These are phyloP conservation scores for Litsea cubeba DNA, from an alignment of 164 flowering plant species.

Conservation along the genomic window DNA sequence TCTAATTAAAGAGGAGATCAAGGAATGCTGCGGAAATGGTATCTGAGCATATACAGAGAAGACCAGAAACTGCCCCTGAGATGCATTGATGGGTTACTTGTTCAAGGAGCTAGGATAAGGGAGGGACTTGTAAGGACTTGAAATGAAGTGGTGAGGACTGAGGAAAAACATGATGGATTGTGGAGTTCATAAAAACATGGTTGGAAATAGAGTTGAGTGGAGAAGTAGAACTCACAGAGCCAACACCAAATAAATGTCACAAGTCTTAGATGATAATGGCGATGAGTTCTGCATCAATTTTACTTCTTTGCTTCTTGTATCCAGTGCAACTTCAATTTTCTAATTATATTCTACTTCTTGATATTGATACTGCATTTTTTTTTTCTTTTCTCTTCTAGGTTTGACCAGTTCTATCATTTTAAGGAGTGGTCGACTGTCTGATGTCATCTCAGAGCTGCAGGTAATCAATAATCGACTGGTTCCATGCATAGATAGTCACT, in stretches of 20 bases:
- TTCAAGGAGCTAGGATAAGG: neutral
- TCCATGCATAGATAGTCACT: neutral
- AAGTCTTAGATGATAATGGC: neutral
- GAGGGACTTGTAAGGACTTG: neutral
- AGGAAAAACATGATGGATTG: too few species aligned
- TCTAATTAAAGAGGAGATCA: too few species aligned
- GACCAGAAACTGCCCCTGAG: too few species aligned
- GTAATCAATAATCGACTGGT: conserved; percentile 8
- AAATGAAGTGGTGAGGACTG: too few species aligned
- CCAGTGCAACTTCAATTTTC: neutral
- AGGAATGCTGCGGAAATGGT: too few species aligned
- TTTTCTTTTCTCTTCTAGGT: conserved; percentile 26
- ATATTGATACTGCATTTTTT: neutral
- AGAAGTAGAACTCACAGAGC: neutral
- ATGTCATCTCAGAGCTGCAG: conserved; percentile 48
- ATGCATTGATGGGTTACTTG: too few species aligned
- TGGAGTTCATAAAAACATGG: too few species aligned
- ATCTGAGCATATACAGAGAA: too few species aligned
- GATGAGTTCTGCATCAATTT: neutral
- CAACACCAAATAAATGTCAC: neutral
- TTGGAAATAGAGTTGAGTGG: too few species aligned
- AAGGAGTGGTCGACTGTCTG: conserved; percentile 49
- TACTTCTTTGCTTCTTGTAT: neutral
- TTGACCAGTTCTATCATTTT: conserved; percentile 54
- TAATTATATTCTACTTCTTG: neutral